These are phyloP conservation scores for Zygoascus biomembranicola DNA, from an alignment of 805 yeast genomes.

Conservation along the genomic window DNA sequence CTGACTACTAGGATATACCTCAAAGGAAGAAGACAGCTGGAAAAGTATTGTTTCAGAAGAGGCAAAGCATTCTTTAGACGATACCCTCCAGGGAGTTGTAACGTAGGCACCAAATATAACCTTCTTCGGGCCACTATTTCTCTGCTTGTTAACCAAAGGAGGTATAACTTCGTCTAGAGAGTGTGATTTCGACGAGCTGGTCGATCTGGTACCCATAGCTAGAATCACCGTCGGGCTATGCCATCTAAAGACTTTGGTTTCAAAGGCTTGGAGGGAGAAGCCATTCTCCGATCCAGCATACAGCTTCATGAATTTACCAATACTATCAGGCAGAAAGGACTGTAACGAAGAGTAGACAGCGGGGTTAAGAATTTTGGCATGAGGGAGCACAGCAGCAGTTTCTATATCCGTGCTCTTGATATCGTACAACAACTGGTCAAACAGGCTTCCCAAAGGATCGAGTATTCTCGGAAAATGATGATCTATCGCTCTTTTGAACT, in stretches of 20 bases:
- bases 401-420: neutral
- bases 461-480: conserved; percentile 34
- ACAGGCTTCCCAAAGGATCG: conserved; percentile 35
- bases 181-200: conserved; percentile 10
- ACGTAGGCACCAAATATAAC: conserved; percentile 59
- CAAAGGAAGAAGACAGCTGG: conserved; percentile 60
- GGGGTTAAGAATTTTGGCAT: conserved; percentile 33
- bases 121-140: conserved; percentile 24
- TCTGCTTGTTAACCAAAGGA: conserved; percentile 8
- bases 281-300: conserved; percentile 73
- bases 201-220: conserved; percentile 48
- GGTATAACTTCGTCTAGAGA: conserved; percentile 21
- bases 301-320: conserved; percentile 41
- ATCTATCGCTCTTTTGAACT: conserved; percentile 15
- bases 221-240: conserved; percentile 73
- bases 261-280: conserved; percentile 80
- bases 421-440: conserved; percentile 37
- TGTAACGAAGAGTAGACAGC: neutral
- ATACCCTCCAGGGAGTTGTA: conserved; percentile 66
- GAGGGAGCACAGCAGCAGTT: neutral
- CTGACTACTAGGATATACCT: conserved; percentile 35
- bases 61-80: conserved; percentile 70
- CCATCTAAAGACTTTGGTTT: conserved; percentile 81
- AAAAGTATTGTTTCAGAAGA: conserved; percentile 41
- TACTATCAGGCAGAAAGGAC: conserved; percentile 23